Conservation (phyloP, 805 yeast genomes). For the Yamadazyma kitorensis region DNA sequence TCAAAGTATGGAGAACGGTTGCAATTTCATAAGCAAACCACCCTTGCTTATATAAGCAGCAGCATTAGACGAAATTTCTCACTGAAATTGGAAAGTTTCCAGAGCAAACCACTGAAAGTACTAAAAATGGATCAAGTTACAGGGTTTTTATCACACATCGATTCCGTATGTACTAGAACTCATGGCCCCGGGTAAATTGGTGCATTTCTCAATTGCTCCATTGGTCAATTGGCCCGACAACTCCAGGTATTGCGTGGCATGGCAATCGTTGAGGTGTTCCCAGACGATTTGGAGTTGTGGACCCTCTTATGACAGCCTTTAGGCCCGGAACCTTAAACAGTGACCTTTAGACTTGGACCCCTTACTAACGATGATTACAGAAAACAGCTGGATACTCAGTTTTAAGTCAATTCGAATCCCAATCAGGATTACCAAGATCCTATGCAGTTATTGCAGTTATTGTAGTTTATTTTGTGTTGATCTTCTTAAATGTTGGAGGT, state of each 20-base stretch:
- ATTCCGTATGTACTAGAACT: constrained; percentile 42
- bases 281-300: too few species aligned
- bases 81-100: too few species aligned
- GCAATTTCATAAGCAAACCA: too few species aligned
- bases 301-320: background rate
- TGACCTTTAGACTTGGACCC: too few species aligned
- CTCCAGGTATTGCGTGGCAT: too few species aligned
- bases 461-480: constrained; percentile 66
- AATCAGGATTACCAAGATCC: constrained; percentile 72
- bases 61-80: too few species aligned
- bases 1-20: too few species aligned
- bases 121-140: constrained; percentile 44
- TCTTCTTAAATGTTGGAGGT: constrained; percentile 90
- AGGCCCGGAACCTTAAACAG: constrained; percentile 2
- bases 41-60: too few species aligned
- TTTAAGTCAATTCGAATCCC: constrained; percentile 37
- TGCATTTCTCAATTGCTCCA: too few species aligned
- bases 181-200: too few species aligned
- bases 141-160: constrained; percentile 45
- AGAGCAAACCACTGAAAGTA: too few species aligned
- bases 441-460: constrained; percentile 71
- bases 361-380: constrained; percentile 20
- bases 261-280: too few species aligned
- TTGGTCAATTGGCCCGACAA: constrained; percentile 4
- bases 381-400: constrained; percentile 27